These are phyloP conservation scores for Stephania japonica DNA, from an alignment of 164 flowering plant genomes.

Conservation along the genomic window DNA sequence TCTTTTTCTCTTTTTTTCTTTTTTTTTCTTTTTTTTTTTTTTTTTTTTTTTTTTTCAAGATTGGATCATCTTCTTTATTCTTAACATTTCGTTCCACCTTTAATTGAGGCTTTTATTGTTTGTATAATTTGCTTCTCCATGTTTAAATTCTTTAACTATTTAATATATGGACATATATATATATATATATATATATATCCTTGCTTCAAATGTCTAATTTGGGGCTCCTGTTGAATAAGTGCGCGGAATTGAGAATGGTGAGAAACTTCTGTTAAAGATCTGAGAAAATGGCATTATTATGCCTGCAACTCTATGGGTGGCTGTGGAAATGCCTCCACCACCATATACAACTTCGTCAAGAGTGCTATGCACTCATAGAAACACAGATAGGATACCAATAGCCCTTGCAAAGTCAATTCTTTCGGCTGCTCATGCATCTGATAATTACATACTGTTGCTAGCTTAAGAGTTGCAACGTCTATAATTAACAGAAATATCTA, in stretches of 20 bases:
- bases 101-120: too few species aligned
- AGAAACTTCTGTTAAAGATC: not conserved
- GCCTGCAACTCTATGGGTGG: conserved; percentile 14
- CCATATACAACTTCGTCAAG: not conserved
- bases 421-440: conserved; percentile 26
- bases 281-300: too few species aligned
- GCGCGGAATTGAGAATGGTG: not conserved
- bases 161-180: too few species aligned
- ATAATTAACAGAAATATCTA: not conserved
- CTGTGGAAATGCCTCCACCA: conserved; percentile 25
- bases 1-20: too few species aligned
- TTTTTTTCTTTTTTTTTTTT: too few species aligned
- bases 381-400: conserved; percentile 28
- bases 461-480: not conserved
- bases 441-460: conserved; percentile 11
- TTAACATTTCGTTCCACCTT: too few species aligned
- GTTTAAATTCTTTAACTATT: too few species aligned
- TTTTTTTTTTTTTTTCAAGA: too few species aligned
- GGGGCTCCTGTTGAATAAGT: not conserved
- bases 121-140: too few species aligned
- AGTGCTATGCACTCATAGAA: conserved; percentile 68
- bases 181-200: too few species aligned
- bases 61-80: too few species aligned
- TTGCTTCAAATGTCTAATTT: too few species aligned
- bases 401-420: conserved; percentile 42